Evolutionary conservation across 2,329 filamentous ascomycete genomes (phyloP), one percentile per base, ranked within the genome.

Genomic region (Aspergillus sp.): DNA sequence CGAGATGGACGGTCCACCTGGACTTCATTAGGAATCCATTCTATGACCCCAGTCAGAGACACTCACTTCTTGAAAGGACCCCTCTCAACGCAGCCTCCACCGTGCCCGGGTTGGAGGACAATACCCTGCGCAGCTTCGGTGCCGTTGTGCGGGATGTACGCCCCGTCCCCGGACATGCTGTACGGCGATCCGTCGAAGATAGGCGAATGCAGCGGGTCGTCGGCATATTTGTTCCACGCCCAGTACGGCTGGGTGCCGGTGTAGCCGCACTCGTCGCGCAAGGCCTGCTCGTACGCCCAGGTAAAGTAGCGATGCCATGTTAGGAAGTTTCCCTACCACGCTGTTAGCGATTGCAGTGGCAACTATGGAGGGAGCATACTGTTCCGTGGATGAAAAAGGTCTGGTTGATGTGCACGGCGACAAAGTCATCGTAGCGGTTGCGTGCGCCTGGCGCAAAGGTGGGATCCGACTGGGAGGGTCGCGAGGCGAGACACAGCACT

Each of bases 41-140:
- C 9, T 0, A 40, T 10, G 1, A 23, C 2, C 2, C 9, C 21
- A n/a, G 19, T 3, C 31, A 14, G 3, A 13, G 38, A 19, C 7
- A 23, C 47, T 43, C 50, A 60, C 45, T 77, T 72, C 47, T 64
- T 61, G 49, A 73, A 70, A 0, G 70, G 69, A 0, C 71, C 68
- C 21, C 56, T 58, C 6, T 52, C 64, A 20, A 73, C 62, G 47
- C 69, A 71, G 34, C 70, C 69, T 34, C 71, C 68, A 61, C 77
- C 77, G 79, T 62, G 79, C 71, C 73, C 76, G n/a, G n/a, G n/a
- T n/a, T 75, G 62, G 80, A 80, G 13, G 67, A 49, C 78, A 70
- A 36, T 67, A 69, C 56, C 45, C 3, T 75, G 70, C 13, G 70
- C 64, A n/a, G 64, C 70, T 17, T 66, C 47, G 10, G 36, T 52